These are phyloP conservation scores for Colletotrichum acutatum DNA, from an alignment of 2,329 filamentous ascomycete species.

Conservation along the genomic window DNA sequence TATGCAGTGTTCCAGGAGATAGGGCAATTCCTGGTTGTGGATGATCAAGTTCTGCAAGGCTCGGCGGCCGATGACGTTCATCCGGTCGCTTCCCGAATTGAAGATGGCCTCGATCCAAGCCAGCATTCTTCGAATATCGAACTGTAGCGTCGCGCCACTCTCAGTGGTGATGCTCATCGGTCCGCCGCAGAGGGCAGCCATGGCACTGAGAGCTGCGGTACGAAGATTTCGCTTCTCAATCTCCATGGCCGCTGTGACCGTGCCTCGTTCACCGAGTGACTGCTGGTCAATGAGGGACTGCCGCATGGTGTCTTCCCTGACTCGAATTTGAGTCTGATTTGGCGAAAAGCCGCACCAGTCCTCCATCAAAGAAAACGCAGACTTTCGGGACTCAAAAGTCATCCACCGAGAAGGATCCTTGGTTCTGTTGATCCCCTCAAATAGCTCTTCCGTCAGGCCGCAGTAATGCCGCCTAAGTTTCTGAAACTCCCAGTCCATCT, in stretches of 20 bases:
- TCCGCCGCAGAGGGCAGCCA: conserved; percentile 90
- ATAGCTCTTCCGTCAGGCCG: conserved; percentile 90
- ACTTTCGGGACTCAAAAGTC: conserved; percentile 96
- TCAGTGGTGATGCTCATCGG: conserved; percentile 90
- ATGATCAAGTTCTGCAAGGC: conserved; percentile 90
- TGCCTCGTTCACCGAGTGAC: conserved; percentile 78
- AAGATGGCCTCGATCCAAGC: conserved; percentile 97
- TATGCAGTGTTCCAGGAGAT: conserved; percentile 89
- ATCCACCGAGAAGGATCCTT: conserved; percentile 92
- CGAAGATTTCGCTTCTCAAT: conserved; percentile 95
- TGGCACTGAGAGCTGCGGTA: conserved; percentile 90
- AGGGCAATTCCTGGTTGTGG: conserved; percentile 88
- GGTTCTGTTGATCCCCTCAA: conserved; percentile 88
- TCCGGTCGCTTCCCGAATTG: conserved; percentile 88
- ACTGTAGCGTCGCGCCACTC: conserved; percentile 86
- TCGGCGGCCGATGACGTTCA: conserved; percentile 88
- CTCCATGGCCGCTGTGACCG: conserved; percentile 89
- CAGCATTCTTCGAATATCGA: conserved; percentile 92
- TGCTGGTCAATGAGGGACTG: conserved; percentile 86
- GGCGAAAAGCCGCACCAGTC: conserved; percentile 99
- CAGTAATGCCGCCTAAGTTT: conserved; percentile 94
- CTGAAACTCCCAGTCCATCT: conserved; percentile 94
- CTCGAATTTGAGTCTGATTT: conserved; percentile 84
- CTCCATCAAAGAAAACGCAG: conserved; percentile 96
- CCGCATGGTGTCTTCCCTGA: conserved; percentile 87